Evolutionary conservation across 768 basidiomycete species (phyloP), one percentile per base, ranked within the genome.

Genomic region (Xerocomellus intermedius): DNA sequence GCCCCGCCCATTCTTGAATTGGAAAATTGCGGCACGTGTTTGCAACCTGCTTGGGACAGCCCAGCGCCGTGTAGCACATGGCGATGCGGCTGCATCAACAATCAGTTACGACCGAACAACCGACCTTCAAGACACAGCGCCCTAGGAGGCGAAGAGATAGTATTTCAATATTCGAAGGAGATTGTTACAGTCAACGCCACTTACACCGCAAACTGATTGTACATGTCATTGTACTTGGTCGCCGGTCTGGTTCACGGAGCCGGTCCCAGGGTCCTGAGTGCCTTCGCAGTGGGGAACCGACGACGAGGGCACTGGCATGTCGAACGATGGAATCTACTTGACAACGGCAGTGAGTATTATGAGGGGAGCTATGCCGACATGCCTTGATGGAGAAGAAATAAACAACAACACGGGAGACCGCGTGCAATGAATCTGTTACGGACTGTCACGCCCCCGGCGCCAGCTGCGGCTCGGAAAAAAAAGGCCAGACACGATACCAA

Each of bases 341-440:
- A 44, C 32, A 41, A 33, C 58, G 50, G 42, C 44, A n/a, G 28
- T 8, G 7, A 1, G 8, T 7, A 47, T 26, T 7, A 47, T 26
- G 42, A 39, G 58, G 58, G 38, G 37, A 37, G 30, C 35, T 7
- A 55, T 60, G 58, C 58, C 58, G 58, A 50, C 33, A 59, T 30
- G 16, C 32, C 39, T 33, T 47, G n/a, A 58, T 44, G 56, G 42
- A 43, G 32, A 57, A 39, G 17, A 36, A 38, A 57, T 46, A 58
- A 43, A 38, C 22, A 44, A 24, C 36, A 56, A 38, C 42, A 43
- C 13, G 22, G n/a, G 38, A 46, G 50, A 59, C 54, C 46, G 35
- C 24, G 21, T 22, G 16, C 51, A 59, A 48, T 44, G 50, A 54
- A 54, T 45, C 47, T 49, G 37, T 48, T 32, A 24, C 39, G 24